Percentiles rank a stretch among this genome's conserved stretches.
phyloP scores from a whole-genome alignment of 345 rosid genomes.

The Raphanus raphanistrum region DNA sequence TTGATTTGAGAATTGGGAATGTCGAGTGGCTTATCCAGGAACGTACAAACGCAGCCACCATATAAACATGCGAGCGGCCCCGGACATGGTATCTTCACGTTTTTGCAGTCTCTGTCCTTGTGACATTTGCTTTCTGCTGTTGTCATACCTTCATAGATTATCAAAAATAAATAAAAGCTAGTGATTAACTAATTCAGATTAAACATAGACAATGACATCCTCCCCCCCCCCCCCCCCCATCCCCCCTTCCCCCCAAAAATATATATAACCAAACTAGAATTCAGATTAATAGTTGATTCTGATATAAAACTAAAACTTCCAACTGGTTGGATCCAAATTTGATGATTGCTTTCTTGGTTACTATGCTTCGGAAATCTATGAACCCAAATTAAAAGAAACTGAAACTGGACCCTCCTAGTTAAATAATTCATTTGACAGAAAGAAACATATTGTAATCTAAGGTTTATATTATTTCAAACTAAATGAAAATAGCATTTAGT shows the following conservation, averaged over 20 bases:
- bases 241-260: background rate
- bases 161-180: background rate
- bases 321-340: background rate
- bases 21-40: background rate
- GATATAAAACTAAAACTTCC: background rate
- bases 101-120: background rate
- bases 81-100: conserved; percentile 6
- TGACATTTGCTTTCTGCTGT: conserved; percentile 5
- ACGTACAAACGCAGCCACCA: conserved; percentile 16
- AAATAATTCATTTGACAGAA: background rate
- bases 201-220: background rate
- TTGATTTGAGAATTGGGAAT: too few species aligned
- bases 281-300: background rate
- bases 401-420: background rate
- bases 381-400: background rate
- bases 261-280: background rate
- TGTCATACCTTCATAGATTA: background rate
- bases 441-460: background rate
- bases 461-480: background rate
- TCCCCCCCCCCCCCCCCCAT: background rate
- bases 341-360: background rate
- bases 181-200: background rate
- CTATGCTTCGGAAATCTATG: background rate
- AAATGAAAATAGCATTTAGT: background rate
- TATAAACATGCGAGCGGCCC: conserved; percentile 16